Evolutionary conservation across 2,329 filamentous ascomycete genomes (phyloP).

Genomic region (Apiospora malaysiana): DNA sequence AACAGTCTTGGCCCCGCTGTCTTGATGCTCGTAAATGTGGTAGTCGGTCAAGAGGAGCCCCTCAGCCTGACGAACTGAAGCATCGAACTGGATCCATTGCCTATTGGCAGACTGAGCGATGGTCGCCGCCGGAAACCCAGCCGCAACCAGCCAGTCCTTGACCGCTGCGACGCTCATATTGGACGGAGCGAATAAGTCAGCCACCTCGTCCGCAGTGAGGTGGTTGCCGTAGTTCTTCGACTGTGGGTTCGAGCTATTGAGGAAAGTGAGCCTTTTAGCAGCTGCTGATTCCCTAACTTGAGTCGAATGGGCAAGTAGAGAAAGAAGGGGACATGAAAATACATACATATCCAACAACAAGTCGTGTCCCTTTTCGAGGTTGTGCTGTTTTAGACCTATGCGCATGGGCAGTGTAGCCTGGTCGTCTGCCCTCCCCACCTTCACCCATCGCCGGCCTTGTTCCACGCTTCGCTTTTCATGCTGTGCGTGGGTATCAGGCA

Average conservation of each 20-base stretch:
- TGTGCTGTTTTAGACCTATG: constrained; percentile 36
- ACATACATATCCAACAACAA: constrained; percentile 38
- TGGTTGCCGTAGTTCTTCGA: constrained; percentile 48
- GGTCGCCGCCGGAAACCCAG: constrained; percentile 37
- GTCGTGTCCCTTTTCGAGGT: constrained; percentile 33
- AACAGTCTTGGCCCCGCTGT: constrained; percentile 43
- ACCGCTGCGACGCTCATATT: constrained; percentile 42
- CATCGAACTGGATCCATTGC: constrained; percentile 51
- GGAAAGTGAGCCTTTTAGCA: not conserved
- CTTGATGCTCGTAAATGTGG: constrained; percentile 46
- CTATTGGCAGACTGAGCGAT: constrained; percentile 41
- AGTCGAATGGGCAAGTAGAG: not conserved
- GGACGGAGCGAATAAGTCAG: constrained; percentile 46
- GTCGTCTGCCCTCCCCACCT: constrained; percentile 31
- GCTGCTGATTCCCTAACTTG: not conserved
- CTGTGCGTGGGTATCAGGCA: constrained; percentile 32
- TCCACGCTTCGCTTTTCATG: constrained; percentile 33
- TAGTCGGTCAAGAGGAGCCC: constrained; percentile 46
- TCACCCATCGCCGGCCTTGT: constrained; percentile 32
- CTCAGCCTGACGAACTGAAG: constrained; percentile 45
- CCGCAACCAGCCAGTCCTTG: constrained; percentile 44
- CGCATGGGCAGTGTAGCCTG: constrained; percentile 35
- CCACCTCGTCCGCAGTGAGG: constrained; percentile 43
- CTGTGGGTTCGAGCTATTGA: constrained; percentile 39
- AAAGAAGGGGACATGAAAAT: not conserved